Evolutionary conservation across 768 basidiomycete species (phyloP).

Genomic region (Russula vinacea): DNA sequence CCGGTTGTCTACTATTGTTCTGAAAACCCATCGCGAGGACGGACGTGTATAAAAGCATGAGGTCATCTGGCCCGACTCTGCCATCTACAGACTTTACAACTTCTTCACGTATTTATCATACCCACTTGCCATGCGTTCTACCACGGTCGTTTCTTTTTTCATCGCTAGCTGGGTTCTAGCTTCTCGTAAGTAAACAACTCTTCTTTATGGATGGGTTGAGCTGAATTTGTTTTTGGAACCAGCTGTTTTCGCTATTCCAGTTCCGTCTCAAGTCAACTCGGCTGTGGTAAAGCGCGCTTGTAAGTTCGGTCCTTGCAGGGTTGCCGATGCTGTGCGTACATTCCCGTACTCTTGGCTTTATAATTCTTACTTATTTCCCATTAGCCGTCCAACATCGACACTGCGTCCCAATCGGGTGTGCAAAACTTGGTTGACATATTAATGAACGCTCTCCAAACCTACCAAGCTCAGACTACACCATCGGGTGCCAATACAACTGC

Average conservation of each 20-base stretch:
- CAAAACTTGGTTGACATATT: not conserved
- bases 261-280: too few species aligned
- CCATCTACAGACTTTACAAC: too few species aligned
- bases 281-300: too few species aligned
- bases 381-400: not conserved
- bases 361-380: too few species aligned
- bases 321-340: too few species aligned
- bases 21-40: not conserved
- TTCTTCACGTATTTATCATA: not conserved
- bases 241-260: too few species aligned
- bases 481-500: not conserved
- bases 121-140: not conserved
- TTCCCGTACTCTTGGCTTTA: too few species aligned
- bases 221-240: not conserved
- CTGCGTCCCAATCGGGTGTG: not conserved
- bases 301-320: too few species aligned
- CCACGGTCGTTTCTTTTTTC: not conserved
- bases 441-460: not conserved
- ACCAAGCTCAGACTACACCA: not conserved
- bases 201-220: not conserved
- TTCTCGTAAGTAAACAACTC: slow-evolving; percentile 2
- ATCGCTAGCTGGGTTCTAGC: not conserved
- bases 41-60: not conserved
- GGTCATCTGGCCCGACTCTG: too few species aligned
- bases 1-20: too few species aligned